Percentiles rank a stretch among this genome's conserved stretches.
These are phyloP conservation scores for Penicillium oxalicum DNA, from an alignment of 2,329 filamentous ascomycete species.

Conservation along the genomic window DNA sequence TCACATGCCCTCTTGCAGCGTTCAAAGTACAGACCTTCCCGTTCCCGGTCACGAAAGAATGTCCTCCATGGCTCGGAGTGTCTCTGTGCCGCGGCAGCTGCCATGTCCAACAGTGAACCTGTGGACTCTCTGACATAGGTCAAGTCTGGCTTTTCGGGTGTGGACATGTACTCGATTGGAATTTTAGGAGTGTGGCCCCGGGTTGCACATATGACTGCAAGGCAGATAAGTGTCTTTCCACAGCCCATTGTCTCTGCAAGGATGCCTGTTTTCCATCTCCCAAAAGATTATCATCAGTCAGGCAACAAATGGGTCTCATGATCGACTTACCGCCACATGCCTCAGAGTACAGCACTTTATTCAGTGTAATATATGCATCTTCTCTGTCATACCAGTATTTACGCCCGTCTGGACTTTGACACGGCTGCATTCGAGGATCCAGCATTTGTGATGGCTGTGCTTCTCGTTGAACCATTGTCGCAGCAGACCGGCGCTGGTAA, in stretches of 20 bases:
- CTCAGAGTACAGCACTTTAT: slow-evolving; percentile 68
- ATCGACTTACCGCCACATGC: slow-evolving; percentile 59
- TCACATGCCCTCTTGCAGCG: slow-evolving; percentile 53
- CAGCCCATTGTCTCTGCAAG: slow-evolving; percentile 48
- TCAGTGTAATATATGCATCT: slow-evolving; percentile 54
- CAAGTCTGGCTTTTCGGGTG: slow-evolving; percentile 30
- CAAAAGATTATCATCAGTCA: slow-evolving; percentile 1
- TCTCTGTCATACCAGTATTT: slow-evolving; percentile 66
- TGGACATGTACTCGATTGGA: slow-evolving; percentile 53
- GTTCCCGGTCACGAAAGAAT: slow-evolving; percentile 52
- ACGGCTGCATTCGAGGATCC: slow-evolving; percentile 65
- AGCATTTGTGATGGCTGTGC: slow-evolving; percentile 56
- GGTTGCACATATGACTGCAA: slow-evolving; percentile 71
- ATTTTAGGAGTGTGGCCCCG: slow-evolving; percentile 60
- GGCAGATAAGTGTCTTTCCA: slow-evolving; percentile 83
- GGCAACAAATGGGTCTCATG: background rate
- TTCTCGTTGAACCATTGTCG: slow-evolving; percentile 79
- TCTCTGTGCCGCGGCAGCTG: slow-evolving; percentile 61
- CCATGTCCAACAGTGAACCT: slow-evolving; percentile 68
- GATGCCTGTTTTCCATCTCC: slow-evolving; percentile 26
- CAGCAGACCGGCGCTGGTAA: slow-evolving; percentile 75
- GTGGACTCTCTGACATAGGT: slow-evolving; percentile 43
- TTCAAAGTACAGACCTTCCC: slow-evolving; percentile 47
- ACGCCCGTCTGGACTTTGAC: slow-evolving; percentile 55
- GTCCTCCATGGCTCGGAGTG: slow-evolving; percentile 64